phyloP scores from a whole-genome alignment of 768 basidiomycete species.

The Leucocoprinus birnbaumii region DNA sequence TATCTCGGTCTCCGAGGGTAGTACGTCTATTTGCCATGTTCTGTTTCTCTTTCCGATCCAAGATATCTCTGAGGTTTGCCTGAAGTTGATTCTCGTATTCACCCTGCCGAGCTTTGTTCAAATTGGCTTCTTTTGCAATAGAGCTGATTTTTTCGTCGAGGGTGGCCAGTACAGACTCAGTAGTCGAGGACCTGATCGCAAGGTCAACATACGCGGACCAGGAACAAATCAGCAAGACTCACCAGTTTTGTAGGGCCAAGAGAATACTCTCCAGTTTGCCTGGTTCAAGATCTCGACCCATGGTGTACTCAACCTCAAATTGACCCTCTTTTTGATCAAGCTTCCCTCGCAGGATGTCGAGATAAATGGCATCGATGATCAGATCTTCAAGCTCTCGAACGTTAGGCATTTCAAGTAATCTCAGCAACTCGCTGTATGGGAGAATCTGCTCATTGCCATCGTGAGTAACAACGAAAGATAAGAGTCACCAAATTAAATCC shows the following conservation, averaged over 20 bases:
- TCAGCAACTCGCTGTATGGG: conserved; percentile 71
- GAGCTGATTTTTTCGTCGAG: conserved; percentile 67
- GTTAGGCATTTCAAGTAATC: conserved; percentile 68
- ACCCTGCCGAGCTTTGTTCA: conserved; percentile 37
- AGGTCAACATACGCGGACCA: neutral
- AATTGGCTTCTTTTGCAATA: conserved; percentile 43
- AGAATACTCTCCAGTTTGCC: conserved; percentile 61
- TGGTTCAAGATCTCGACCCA: conserved; percentile 89
- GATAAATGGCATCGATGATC: conserved; percentile 95
- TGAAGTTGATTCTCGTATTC: conserved; percentile 57
- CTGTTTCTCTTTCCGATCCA: conserved; percentile 59
- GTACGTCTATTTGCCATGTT: conserved; percentile 18
- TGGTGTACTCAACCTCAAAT: conserved; percentile 88
- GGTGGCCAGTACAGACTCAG: conserved; percentile 64
- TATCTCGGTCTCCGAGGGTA: conserved; percentile 25
- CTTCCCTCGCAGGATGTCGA: conserved; percentile 84
- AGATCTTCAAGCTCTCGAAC: conserved; percentile 93
- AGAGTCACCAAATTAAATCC: conserved; percentile 21
- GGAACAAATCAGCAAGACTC: conserved; percentile 17
- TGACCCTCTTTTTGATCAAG: conserved; percentile 91
- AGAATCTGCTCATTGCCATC: conserved; percentile 54
- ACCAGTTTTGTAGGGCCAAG: conserved; percentile 67
- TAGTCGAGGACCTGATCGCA: conserved; percentile 60
- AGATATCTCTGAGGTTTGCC: conserved; percentile 54
- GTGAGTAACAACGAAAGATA: neutral